A percentile compares a stretch with the other conserved stretches of the same genome.
Conservation (phyloP, 2,329 filamentous ascomycete genomes). For the Trichoderma afroharzianum region DNA sequence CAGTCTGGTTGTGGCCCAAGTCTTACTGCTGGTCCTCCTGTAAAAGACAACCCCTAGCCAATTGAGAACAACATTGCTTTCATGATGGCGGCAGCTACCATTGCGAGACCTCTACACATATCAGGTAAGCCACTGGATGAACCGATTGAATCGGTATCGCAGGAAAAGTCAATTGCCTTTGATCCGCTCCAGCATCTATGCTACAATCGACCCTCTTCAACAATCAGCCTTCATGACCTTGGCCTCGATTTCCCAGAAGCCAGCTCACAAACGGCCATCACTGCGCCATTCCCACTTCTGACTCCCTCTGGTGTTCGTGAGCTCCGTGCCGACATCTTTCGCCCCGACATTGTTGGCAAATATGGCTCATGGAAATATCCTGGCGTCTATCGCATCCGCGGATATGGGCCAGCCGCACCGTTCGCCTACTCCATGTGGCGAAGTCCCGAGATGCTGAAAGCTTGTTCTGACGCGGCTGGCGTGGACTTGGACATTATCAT, state of each 20-base stretch:
- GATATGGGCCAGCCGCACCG: conserved; percentile 8
- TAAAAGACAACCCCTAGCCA: not conserved
- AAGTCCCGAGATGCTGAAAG: conserved; percentile 49
- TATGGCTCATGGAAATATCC: conserved; percentile 18
- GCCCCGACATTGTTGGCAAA: conserved; percentile 11
- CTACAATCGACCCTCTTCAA: conserved; percentile 1
- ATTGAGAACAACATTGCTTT: not conserved
- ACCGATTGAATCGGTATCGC: not conserved
- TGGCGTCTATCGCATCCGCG: conserved; percentile 16
- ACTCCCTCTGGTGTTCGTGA: conserved; percentile 5
- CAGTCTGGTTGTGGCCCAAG: not conserved
- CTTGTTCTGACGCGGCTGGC: conserved; percentile 44
- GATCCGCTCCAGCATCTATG: conserved; percentile 9
- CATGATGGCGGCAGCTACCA: not conserved
- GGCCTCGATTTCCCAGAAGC: conserved; percentile 4
- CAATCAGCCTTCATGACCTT: conserved; percentile 14
- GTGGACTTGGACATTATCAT: conserved; percentile 54
- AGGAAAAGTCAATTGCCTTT: not conserved
- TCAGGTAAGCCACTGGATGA: not conserved
- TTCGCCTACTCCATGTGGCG: conserved; percentile 41
- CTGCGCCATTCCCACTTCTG: conserved; percentile 10
- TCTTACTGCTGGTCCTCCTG: not conserved
- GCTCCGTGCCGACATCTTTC: conserved; percentile 13
- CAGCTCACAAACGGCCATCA: conserved; percentile 13
- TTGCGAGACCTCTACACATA: not conserved